phyloP scores from a whole-genome alignment of 257 asterid species.

The Ehretia macrophylla region DNA sequence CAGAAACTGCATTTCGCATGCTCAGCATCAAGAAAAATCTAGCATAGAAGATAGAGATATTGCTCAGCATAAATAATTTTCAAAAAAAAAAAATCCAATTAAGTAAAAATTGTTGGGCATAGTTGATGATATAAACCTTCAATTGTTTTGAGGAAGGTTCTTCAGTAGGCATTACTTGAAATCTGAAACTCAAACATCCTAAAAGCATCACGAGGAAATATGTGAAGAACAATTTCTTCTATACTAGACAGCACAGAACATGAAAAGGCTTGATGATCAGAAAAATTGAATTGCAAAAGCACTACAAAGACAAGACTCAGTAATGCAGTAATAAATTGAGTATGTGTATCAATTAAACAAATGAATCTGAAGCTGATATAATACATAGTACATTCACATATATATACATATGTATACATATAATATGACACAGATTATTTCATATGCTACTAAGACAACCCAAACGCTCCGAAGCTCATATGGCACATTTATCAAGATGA shows the following conservation, averaged over 20 bases:
- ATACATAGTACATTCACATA: no score
- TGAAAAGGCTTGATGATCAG: no score
- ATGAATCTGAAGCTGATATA: no score
- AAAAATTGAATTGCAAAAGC: no score
- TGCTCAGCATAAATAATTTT: conserved; percentile 10
- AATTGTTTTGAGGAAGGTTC: conserved; percentile 49
- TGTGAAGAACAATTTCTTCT: neutral
- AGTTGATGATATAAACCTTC: conserved; percentile 43
- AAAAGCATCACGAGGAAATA: neutral
- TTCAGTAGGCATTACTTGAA: conserved; percentile 64
- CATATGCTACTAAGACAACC: no score
- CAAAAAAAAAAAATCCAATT: neutral
- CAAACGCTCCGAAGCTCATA: no score
- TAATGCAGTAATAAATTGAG: conserved; percentile 8
- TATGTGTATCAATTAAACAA: neutral
- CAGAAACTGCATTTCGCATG: conserved; percentile 91
- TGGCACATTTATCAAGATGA: no score
- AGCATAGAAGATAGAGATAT: conserved; percentile 12
- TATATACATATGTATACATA: no score
- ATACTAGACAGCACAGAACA: conserved; percentile 6
- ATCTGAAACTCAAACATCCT: conserved; percentile 74
- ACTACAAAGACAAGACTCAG: neutral
- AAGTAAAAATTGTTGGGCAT: conserved; percentile 4
- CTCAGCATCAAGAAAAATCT: conserved; percentile 77
- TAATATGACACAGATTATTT: no score